Evolutionary conservation across 1,139 yeast species (phyloP).

Genomic region (Ogataea hybrid): DNA sequence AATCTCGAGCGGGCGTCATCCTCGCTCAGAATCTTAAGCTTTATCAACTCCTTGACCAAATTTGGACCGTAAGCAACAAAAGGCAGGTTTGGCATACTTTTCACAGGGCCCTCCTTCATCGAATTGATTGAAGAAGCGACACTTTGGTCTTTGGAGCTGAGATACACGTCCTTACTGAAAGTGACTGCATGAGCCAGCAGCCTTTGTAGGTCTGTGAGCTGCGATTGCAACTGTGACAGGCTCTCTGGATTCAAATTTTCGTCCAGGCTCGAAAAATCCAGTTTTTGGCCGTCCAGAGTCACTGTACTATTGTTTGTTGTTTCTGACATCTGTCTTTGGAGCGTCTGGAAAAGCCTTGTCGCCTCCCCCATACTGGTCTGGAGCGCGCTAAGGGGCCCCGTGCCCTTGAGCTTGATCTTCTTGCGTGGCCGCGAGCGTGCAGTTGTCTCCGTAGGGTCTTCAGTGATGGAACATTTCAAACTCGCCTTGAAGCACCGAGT

Average conservation of each 20-base stretch:
- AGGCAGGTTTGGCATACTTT: conserved; percentile 35
- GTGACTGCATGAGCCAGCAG: conserved; percentile 29
- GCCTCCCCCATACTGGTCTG: conserved; percentile 27
- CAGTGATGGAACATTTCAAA: conserved; percentile 46
- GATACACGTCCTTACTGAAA: conserved; percentile 9
- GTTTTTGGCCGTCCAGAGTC: conserved; percentile 5
- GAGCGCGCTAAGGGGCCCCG: conserved; percentile 28
- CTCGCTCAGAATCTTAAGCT: conserved; percentile 30
- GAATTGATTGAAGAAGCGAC: conserved; percentile 32
- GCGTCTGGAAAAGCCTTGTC: conserved; percentile 19
- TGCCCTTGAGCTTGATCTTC: conserved; percentile 26
- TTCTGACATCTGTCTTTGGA: conserved; percentile 21
- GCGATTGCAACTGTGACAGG: conserved; percentile 27
- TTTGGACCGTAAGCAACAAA: conserved; percentile 41
- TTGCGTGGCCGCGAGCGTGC: conserved; percentile 32
- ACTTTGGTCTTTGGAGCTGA: conserved; percentile 6
- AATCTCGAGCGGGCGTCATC: conserved; percentile 36
- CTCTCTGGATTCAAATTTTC: conserved; percentile 20
- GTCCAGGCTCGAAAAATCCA: conserved; percentile 11
- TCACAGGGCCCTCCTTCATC: conserved; percentile 36
- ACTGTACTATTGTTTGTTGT: conserved; percentile 4
- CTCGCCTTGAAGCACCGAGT: conserved; percentile 45
- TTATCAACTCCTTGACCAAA: conserved; percentile 41
- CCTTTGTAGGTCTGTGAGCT: conserved; percentile 31
- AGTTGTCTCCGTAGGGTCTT: conserved; percentile 42